Evolutionary conservation across 331 rosid genomes (phyloP), one percentile per base, ranked within the genome.

Genomic region (Quercus tomentella): DNA sequence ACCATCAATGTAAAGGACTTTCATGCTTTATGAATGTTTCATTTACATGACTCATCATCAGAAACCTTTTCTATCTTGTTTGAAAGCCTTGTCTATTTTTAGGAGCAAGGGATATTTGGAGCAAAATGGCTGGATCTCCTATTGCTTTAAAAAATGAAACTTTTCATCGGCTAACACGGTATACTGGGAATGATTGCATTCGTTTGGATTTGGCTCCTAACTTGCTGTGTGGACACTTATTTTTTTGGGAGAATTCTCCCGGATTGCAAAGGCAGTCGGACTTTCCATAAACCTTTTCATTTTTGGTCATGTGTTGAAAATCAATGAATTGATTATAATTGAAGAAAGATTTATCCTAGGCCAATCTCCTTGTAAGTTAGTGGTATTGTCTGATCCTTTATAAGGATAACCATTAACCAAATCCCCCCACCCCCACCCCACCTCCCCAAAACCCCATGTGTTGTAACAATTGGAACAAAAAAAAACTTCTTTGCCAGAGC

Each of bases 1-100:
- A 65, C 77, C 69, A 74, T 71, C 74, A 76, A 73, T 86, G 86
- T 85, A 65, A 77, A 86, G 80, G 71, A 17, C 77, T 84, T 70
- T 60, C 71, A 54, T 69, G 80, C 78, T 70, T 8, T 58, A 67
- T 71, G 70, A 33, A 16, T 54, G 79, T 73, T 75, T 65, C 61
- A 37, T 75, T 81, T 78, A 28, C 70, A 30, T 41, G 20, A 71
- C 17, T 51, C 77, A 33, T 66, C 18, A 51, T 82, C 79, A 54
- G 58, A 78, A 79, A 78, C 82, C 63, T 73, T 63, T 25, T 70
- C 56, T 79, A 56, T 75, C 70, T 73, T 66, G 57, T 66, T 72
- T 57, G 70, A 81, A 84, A 60, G 83, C 79, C 54, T 55, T 25
- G 25, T 76, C 85, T 63, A 72, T 66, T 84, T 87, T 58, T 57